Evolutionary conservation across 2,329 filamentous ascomycete species (phyloP), one percentile per base, ranked within the genome.

Genomic region (Aspergillus fijiensis): DNA sequence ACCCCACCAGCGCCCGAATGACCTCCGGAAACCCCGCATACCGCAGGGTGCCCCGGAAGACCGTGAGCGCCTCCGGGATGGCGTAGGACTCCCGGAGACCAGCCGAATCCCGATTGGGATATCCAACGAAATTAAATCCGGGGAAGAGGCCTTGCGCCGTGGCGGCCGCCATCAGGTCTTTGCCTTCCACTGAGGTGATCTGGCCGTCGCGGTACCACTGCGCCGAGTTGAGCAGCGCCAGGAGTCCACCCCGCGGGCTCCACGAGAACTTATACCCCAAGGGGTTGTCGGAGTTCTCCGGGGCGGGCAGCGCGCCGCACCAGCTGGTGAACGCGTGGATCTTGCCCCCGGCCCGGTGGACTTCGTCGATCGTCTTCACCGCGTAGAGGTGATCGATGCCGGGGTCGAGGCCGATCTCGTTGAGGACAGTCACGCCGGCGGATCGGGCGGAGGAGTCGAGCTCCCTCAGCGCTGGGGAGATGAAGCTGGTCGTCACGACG

Each of bases 351-450:
- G 33, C 48, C 2, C 27, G 16, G 31, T 59, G 57, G 16, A 59
- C 57, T 33, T 59, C 57, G 27, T 59, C 47, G 4, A 55, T 59
- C 3, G 57, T 59, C 47, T 59, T 59, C 4, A 59, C 33, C 29
- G 57, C 57, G 47, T 59, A 59, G 21, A 59, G 57, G 27, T 55
- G 57, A 35, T 59, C 57, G 45, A 59, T 55, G 3, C 57, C 51
- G 3, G 57, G 52, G 19, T 55, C 51, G 2, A 55, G 47, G 3
- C 57, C 52, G 25, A 59, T 55, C 25, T 59, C 57, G 31, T 50
- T 51, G 31, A 50, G 31, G 14, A 55, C 27, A 2, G 49, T 49
- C 2, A 59, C 47, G 7, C 52, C 57, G 4, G 47, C 57, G 45
- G 33, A 25, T 11, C 47, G 42, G 47, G 47, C 57, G 16, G 45